A percentile compares a stretch with the other conserved stretches of the same genome.
Conservation (phyloP, 2,329 filamentous ascomycete genomes). For the Trichophaea hybrida region DNA sequence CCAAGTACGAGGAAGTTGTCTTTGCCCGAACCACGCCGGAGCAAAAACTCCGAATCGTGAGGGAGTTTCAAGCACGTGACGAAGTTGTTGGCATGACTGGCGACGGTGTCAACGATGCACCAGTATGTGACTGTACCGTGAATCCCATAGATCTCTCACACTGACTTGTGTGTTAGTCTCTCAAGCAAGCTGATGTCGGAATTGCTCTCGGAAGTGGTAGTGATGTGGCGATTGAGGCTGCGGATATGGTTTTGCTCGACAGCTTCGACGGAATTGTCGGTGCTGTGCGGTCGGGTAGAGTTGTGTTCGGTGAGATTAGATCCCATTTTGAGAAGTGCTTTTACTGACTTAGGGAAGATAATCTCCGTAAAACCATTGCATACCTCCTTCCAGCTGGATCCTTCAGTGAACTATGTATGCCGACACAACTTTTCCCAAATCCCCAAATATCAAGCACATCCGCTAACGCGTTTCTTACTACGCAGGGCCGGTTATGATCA, state of each 20-base stretch:
- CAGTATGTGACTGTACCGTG: slow-evolving; percentile 22
- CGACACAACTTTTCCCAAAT: slow-evolving; percentile 7
- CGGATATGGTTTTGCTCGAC: slow-evolving; percentile 50
- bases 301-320: slow-evolving; percentile 44
- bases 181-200: slow-evolving; percentile 46
- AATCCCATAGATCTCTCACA: background rate
- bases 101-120: slow-evolving; percentile 38
- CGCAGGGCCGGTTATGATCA: slow-evolving; percentile 56
- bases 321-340: slow-evolving; percentile 4
- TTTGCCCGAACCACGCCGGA: slow-evolving; percentile 65
- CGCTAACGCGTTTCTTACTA: background rate
- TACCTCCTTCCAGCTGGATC: slow-evolving; percentile 59
- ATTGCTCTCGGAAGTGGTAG: slow-evolving; percentile 45
- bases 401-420: slow-evolving; percentile 52
- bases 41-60: slow-evolving; percentile 67
- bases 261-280: slow-evolving; percentile 58
- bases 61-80: slow-evolving; percentile 50
- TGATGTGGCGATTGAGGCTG: slow-evolving; percentile 48
- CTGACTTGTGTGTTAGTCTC: slow-evolving; percentile 27
- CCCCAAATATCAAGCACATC: background rate
- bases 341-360: slow-evolving; percentile 36
- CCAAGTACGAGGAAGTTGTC: slow-evolving; percentile 55
- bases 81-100: slow-evolving; percentile 43
- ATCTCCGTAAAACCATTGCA: slow-evolving; percentile 62
- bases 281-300: slow-evolving; percentile 56